Evolutionary conservation across 306 rosid genomes (phyloP), one percentile per base, ranked within the genome.

Genomic region (Inga oerstediana): DNA sequence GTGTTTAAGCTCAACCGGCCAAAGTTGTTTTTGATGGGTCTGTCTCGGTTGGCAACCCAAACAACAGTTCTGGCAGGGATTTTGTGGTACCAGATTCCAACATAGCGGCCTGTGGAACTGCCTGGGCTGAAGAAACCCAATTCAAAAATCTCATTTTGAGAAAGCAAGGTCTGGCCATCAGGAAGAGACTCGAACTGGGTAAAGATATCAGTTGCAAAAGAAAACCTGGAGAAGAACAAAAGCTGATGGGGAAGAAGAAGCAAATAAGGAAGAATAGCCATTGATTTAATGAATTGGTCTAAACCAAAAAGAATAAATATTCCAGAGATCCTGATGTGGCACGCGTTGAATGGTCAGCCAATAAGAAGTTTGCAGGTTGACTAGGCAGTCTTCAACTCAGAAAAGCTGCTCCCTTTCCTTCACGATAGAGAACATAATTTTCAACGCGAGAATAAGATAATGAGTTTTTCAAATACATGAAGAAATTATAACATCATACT

Each of bases 71-170:
- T 59, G 1, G 14, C 62, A 0, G 86, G 61, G 72, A 88, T 79
- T 5, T 51, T 82, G n/a, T 74, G 70, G 84, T 82, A 90, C 91
- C 94, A 89, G 7, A 92, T 88, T 48, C 94, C 97, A 19, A 88
- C 10, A 62, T 88, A 89, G 10, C 85, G 82, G 4, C 64, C 83
- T 24, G 83, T 13, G 6, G 80, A 77, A 15, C n/a, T 44, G 0
- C 59, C 72, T 27, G 72, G 64, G 16, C 46, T 45, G 64, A 78
- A 78, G 64, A 64, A 78, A 46, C 81, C 81, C 34, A 78, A 8
- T 19, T 62, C 81, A 64, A 62, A 77, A 11, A 22, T 44, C 45
- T 56, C 81, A 64, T 45, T 51, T 62, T 24, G 3, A 7, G 80
- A 77, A 43, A 58, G 44, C 12, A 77, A 41, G 56, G 71, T 41